Evolutionary conservation across 1,284 basidiomycete species (phyloP).

Genomic region (Singerocomus rubriflavus): DNA sequence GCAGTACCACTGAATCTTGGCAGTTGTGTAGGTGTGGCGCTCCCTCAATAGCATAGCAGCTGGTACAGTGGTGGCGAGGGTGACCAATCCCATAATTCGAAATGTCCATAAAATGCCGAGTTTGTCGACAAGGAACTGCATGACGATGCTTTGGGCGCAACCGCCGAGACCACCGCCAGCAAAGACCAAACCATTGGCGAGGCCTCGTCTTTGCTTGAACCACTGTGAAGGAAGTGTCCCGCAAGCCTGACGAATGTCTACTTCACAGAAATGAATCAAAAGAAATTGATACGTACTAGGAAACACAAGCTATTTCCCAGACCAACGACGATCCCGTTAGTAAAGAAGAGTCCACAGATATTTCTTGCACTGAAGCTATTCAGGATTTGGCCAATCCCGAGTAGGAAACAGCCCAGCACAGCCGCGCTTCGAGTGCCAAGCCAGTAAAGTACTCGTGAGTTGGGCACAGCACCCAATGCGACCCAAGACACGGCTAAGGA

Average conservation of each 20-base stretch:
- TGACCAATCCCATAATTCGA: constrained; percentile 32
- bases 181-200: constrained; percentile 35
- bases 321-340: constrained; percentile 28
- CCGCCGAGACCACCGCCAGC: constrained; percentile 35
- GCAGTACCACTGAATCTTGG: constrained; percentile 20
- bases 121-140: constrained; percentile 30
- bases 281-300: constrained; percentile 13
- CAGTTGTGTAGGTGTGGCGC: constrained; percentile 18
- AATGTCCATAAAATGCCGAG: constrained; percentile 36
- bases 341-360: constrained; percentile 30
- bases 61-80: constrained; percentile 29
- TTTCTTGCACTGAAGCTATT: constrained; percentile 28
- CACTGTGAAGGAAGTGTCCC: constrained; percentile 35
- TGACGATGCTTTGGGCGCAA: constrained; percentile 28
- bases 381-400: constrained; percentile 28
- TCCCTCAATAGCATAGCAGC: constrained; percentile 33
- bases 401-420: constrained; percentile 24
- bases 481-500: constrained; percentile 29
- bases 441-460: constrained; percentile 26
- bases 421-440: constrained; percentile 28
- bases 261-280: not conserved
- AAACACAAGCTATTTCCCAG: constrained; percentile 22
- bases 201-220: constrained; percentile 31
- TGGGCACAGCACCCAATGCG: constrained; percentile 29
- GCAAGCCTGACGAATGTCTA: constrained; percentile 18